Base-by-base conservation (phyloP, 2,329 filamentous ascomycete species). In the Colletotrichum noveboracense region DNA sequence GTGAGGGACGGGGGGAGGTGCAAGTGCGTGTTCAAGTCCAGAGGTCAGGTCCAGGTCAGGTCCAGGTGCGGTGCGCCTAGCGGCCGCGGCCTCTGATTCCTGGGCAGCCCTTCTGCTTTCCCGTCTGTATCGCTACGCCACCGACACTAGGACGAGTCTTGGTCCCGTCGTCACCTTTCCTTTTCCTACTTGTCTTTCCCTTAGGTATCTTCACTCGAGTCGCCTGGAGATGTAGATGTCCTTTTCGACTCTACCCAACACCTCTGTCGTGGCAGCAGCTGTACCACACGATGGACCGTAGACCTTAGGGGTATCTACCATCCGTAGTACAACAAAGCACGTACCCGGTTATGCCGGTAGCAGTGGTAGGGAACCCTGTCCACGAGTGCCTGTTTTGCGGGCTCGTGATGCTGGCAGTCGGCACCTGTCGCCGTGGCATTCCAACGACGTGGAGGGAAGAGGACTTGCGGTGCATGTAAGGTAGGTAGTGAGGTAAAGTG, bases 271-370 rank as follows among this genome's bases (percentile, higher is more conserved):
- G n/a, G n/a, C 43, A 52, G n/a, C 43, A 52, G 43, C 43, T 52
- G 12, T 52, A 7, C 43, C 43, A 13, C 43, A 52, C n/a, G 43
- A 52, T 21, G 43, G 43, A 52, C n/a, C n/a, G 0, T 48, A 12
- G 38, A 1, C 38, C 38, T 48, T 48, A 48, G 12, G 43, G 16
- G 18, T 12, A 36, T 12, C 61, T 65, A 38, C 21, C 21, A n/a
- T 21, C 61, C 9, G 13, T 9, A 28, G 26, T 30, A 36, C 26
- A 34, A 14, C 10, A n/a, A 66, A 61, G 61, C 52, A 75, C 72
- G 52, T 75, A 30, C 52, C 52, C 72, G 68, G 68, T 66, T 61
- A 38, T 52, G 55, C 68, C 72, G 72, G 72, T 71, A 30, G 18
- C 61, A 71, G 18, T 21, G 36, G n/a, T 43, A 34, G 24, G 43